phyloP scores from a whole-genome alignment of 2,329 filamentous ascomycete genomes.

The Dichotomopilus funicola region DNA sequence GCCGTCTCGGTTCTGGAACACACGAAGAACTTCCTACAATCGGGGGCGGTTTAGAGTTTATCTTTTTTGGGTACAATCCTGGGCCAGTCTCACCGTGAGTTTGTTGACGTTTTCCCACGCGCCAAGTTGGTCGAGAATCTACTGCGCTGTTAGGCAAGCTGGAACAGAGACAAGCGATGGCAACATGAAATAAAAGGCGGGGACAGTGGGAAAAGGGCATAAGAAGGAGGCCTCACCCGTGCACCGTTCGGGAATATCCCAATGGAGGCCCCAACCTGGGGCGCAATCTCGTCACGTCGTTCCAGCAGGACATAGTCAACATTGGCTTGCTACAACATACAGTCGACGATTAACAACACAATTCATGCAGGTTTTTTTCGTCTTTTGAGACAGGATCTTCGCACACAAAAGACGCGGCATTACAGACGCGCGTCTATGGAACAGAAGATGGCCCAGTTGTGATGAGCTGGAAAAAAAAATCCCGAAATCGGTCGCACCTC shows the following conservation, averaged over 20 bases:
- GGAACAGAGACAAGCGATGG: neutral
- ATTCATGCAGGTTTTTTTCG: too few relatives aligned
- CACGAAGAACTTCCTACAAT: conserved; percentile 15
- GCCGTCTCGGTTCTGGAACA: conserved; percentile 19
- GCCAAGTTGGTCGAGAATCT: conserved; percentile 30
- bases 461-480: neutral
- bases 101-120: conserved; percentile 21
- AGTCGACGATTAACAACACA: too few relatives aligned
- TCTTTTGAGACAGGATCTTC: too few relatives aligned
- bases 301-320: conserved; percentile 38
- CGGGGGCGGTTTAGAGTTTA: neutral
- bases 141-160: neutral
- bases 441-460: too few relatives aligned
- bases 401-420: too few relatives aligned
- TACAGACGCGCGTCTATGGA: too few relatives aligned
- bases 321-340: conserved; percentile 18
- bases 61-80: too few relatives aligned
- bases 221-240: conserved; percentile 9
- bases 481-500: conserved; percentile 11
- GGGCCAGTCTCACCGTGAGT: conserved; percentile 17
- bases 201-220: neutral
- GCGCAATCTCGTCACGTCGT: conserved; percentile 24
- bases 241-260: conserved; percentile 26
- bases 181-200: too few relatives aligned
- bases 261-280: conserved; percentile 30